A percentile compares a stretch with the other conserved stretches of the same genome.
phyloP scores from a whole-genome alignment of 2,329 filamentous ascomycete species.

The Stromatinia cepivora region DNA sequence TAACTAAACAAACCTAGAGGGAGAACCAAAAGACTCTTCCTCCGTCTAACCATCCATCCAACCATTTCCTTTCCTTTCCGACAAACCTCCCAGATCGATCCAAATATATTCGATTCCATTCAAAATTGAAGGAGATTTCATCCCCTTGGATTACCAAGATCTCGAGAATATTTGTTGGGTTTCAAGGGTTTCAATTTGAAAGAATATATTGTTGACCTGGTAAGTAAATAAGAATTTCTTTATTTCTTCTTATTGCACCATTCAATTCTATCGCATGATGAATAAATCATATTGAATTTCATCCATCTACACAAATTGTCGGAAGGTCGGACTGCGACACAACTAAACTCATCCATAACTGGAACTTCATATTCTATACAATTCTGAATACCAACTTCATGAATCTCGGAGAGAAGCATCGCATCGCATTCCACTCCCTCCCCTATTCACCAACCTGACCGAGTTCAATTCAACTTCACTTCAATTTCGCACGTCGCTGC shows the following conservation, averaged over 20 bases:
- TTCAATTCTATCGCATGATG: not conserved
- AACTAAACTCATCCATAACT: not conserved
- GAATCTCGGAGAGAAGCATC: conserved; percentile 2
- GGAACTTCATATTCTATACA: not conserved
- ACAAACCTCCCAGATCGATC: not conserved
- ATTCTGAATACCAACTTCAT: not conserved
- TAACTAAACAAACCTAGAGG: conserved; percentile 15
- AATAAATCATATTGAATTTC: too few species aligned
- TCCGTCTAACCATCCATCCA: not conserved
- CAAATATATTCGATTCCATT: not conserved
- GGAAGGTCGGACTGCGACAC: conserved; percentile 6
- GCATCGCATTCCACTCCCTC: conserved; percentile 3
- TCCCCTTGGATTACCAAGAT: not conserved
- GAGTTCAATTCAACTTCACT: not conserved
- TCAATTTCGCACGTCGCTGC: not conserved
- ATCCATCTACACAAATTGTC: not conserved
- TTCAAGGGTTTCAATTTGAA: not conserved
- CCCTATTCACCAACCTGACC: conserved; percentile 2
- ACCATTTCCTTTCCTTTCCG: conserved; percentile 12
- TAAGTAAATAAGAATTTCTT: not conserved
- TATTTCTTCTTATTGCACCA: not conserved
- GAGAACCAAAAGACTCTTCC: conserved; percentile 3
- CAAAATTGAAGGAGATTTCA: not conserved
- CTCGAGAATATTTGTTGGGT: not conserved
- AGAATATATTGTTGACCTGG: conserved; percentile 7